phyloP scores from a whole-genome alignment of 2,329 filamentous ascomycete genomes.

The Orbilia ellipsospora region DNA sequence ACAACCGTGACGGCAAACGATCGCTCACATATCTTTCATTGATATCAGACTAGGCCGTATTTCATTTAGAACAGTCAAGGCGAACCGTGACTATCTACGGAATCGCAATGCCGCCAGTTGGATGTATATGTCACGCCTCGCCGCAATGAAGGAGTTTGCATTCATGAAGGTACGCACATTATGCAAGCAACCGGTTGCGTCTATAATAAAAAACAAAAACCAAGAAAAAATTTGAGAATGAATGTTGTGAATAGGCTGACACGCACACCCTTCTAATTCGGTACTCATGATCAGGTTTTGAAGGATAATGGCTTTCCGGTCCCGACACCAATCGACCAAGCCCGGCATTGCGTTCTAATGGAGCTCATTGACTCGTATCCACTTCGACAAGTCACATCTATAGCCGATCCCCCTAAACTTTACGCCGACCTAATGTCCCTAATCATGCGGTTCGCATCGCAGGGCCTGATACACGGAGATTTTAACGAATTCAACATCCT shows the following conservation, averaged over 20 bases:
- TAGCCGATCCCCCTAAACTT: conserved; percentile 83
- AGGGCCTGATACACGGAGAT: conserved; percentile 95
- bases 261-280: not conserved
- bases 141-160: conserved; percentile 91
- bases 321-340: conserved; percentile 86
- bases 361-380: conserved; percentile 91
- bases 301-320: conserved; percentile 87
- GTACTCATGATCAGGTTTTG: conserved; percentile 65
- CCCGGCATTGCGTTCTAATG: conserved; percentile 96
- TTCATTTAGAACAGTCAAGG: conserved; percentile 95
- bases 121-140: conserved; percentile 97
- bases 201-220: conserved; percentile 3
- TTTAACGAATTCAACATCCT: conserved; percentile 99
- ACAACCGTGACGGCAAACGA: conserved; percentile 13
- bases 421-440: conserved; percentile 92
- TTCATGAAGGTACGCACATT: conserved; percentile 79
- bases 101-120: conserved; percentile 84
- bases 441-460: conserved; percentile 82
- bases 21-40: not conserved
- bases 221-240: not conserved
- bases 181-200: conserved; percentile 31
- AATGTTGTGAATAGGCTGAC: conserved; percentile 15
- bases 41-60: conserved; percentile 78
- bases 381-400: conserved; percentile 83
- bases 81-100: conserved; percentile 93